Conservation (phyloP, 148 eudicot genomes). For the Rhododendron williamsianum region DNA sequence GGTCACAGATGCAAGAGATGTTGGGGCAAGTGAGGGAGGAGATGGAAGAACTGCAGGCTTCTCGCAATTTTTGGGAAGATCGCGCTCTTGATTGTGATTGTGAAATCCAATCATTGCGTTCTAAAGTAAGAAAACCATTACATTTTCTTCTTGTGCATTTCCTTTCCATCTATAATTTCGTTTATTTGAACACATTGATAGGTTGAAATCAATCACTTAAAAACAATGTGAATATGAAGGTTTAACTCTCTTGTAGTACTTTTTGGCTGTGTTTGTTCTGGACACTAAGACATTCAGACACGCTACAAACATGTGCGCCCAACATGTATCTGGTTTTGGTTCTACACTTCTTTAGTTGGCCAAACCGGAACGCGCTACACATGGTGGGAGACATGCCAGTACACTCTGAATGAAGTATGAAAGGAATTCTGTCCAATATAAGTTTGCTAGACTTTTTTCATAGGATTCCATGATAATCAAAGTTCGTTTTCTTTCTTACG, state of each 20-base stretch:
- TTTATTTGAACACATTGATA: not conserved
- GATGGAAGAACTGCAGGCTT: constrained; percentile 80
- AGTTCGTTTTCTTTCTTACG: not conserved
- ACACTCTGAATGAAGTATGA: not conserved
- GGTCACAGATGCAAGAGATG: constrained; percentile 99
- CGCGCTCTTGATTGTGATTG: constrained; percentile 55
- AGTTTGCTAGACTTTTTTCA: not conserved
- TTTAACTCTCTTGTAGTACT: not conserved
- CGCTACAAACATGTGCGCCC: not conserved
- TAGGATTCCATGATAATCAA: not conserved
- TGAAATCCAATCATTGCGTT: constrained; percentile 40
- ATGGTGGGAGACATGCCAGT: no score
- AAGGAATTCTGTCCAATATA: not conserved
- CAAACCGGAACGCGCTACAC: no score
- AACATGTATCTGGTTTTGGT: not conserved
- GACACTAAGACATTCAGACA: not conserved
- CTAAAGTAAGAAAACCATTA: constrained; percentile 37
- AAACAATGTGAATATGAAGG: not conserved
- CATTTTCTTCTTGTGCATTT: not conserved
- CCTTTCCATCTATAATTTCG: not conserved
- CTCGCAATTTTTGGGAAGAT: constrained; percentile 81
- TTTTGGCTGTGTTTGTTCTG: not conserved
- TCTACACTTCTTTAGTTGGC: not conserved
- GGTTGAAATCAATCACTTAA: not conserved
- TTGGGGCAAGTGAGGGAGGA: constrained; percentile 64